Evolutionary conservation across 2,329 filamentous ascomycete genomes (phyloP).

Genomic region (Incumbomyces delicatus): DNA sequence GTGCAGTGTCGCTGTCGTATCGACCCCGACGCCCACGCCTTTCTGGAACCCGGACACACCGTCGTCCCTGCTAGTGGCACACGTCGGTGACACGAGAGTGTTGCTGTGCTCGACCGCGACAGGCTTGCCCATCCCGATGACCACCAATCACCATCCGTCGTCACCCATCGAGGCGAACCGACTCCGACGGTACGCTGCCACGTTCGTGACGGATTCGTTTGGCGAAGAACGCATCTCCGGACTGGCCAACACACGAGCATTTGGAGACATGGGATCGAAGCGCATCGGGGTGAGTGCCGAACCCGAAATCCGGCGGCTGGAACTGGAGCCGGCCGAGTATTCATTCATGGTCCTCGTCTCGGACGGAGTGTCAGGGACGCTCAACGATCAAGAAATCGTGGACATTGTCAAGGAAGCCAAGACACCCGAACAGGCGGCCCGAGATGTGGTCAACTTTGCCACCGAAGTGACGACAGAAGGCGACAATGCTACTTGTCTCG

Average conservation of each 20-base stretch:
- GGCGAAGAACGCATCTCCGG: slow-evolving; percentile 93
- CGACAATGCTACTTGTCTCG: slow-evolving; percentile 56
- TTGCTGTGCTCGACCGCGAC: slow-evolving; percentile 79
- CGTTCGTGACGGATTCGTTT: slow-evolving; percentile 90
- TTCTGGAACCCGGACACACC: slow-evolving; percentile 91
- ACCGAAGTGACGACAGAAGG: slow-evolving; percentile 65
- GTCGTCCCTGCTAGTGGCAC: slow-evolving; percentile 73
- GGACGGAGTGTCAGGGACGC: slow-evolving; percentile 77
- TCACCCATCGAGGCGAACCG: slow-evolving; percentile 73
- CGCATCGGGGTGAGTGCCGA: slow-evolving; percentile 90
- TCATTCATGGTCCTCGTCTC: slow-evolving; percentile 80
- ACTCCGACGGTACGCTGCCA: slow-evolving; percentile 73
- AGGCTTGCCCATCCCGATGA: slow-evolving; percentile 69
- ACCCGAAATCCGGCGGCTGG: slow-evolving; percentile 71
- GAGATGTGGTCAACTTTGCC: slow-evolving; percentile 72
- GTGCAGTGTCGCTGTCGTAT: slow-evolving; percentile 79
- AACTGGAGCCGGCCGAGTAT: slow-evolving; percentile 75
- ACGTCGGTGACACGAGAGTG: slow-evolving; percentile 88
- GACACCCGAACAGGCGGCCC: slow-evolving; percentile 78
- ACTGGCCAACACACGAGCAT: slow-evolving; percentile 84
- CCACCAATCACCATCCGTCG: slow-evolving; percentile 87
- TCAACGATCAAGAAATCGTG: slow-evolving; percentile 83
- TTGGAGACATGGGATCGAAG: slow-evolving; percentile 87
- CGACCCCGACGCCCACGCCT: slow-evolving; percentile 78
- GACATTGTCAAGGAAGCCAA: slow-evolving; percentile 84